Conservation (phyloP, 345 rosid species). For the Geranium brycei region DNA sequence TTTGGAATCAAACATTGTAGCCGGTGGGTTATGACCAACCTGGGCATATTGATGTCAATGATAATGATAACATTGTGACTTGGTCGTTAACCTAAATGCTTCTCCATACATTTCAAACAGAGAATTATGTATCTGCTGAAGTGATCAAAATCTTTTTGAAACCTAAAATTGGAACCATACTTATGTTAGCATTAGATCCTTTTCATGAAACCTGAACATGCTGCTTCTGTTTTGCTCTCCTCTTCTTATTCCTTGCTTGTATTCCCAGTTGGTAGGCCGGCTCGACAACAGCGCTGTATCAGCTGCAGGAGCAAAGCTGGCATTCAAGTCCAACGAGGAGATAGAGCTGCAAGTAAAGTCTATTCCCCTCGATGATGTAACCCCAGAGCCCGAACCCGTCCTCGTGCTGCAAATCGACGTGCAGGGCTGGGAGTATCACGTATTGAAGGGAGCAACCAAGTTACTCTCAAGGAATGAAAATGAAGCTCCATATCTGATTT, state of each 20-base stretch:
- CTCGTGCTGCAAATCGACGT: slow-evolving; percentile 78
- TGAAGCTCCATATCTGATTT: slow-evolving; percentile 80
- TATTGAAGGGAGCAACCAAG: slow-evolving; percentile 69
- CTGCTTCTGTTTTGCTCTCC: background rate
- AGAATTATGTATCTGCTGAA: no score
- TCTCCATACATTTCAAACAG: no score
- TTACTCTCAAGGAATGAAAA: slow-evolving; percentile 54
- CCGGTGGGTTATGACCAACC: no score
- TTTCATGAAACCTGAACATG: no score
- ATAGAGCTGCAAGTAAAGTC: slow-evolving; percentile 74
- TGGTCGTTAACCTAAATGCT: no score
- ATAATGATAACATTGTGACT: no score
- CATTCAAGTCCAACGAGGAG: slow-evolving; percentile 93
- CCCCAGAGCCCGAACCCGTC: slow-evolving; percentile 45
- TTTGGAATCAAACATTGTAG: no score
- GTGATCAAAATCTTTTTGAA: no score
- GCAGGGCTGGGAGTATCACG: slow-evolving; percentile 97
- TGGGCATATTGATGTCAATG: no score
- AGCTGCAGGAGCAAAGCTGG: slow-evolving; percentile 72
- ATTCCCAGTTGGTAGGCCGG: slow-evolving; percentile 75
- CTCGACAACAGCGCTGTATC: slow-evolving; percentile 95
- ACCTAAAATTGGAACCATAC: no score
- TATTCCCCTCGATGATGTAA: slow-evolving; percentile 66
- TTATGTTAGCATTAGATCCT: no score
- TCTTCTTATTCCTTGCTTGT: background rate